Base-by-base conservation (phyloP, 1,284 basidiomycete species). In the Ustilago crameri region DNA sequence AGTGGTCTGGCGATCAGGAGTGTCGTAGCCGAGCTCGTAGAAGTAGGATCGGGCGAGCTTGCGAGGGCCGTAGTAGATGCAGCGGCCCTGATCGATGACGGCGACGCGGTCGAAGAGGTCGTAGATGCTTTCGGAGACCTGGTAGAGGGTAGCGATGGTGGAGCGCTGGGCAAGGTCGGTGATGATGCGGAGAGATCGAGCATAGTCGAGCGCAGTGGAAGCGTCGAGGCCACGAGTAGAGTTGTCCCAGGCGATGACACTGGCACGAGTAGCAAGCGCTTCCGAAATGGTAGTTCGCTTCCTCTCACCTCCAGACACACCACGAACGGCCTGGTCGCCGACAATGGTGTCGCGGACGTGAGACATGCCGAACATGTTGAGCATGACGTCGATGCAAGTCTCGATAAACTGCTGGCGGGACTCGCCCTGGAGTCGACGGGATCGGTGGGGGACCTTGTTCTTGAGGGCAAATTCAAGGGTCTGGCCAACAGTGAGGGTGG, bases 11-110 rank as follows among this genome's bases (percentile, higher is more conserved):
- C 74, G 74, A 8, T 53, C 45, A 32, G 61, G 76, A 10, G 60
- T 62, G 30, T 68, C 46, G 75, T 76, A 81, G 44, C 80, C 80
- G 12, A 81, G 54, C 20, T 71, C 61, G 51, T 63, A 49, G 50
- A 81, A 81, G 71, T 80, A 81, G 17, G 43, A 32, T 1, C 76
- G 48, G 3, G 69, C 76, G 26, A 64, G 44, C 49, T 77, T 65
- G 30, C 76, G 57, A 5, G 79, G 78, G 14, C 79, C 79, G 43
- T 71, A 76, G 60, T 78, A 81, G 60, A 97, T 75, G 52, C 63
- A 66, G 1, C 76, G 52, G 17, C 76, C 78, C 40, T 78, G 58
- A 32, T 79, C 76, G n/a, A 78, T 69, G 37, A 79, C 76, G 26
- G 61, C 40, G 22, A 79, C 70, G 24, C 58, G 50, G 52, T 79